A percentile compares a stretch with the other conserved stretches of the same genome.
These are phyloP conservation scores for Candida verbasci DNA, from an alignment of 805 yeast species.

Conservation along the genomic window DNA sequence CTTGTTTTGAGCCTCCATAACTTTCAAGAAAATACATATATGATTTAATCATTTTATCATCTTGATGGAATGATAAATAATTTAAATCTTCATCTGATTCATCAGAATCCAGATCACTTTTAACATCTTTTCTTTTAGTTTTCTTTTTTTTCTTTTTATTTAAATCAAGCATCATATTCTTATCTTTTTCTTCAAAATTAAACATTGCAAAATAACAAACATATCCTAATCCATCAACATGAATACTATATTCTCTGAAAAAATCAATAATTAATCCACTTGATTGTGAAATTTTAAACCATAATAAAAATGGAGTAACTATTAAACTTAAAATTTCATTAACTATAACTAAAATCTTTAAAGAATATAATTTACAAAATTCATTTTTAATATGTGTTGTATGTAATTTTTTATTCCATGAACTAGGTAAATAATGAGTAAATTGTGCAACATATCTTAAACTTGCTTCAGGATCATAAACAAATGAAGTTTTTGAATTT, in stretches of 20 bases:
- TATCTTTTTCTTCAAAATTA: constrained; percentile 61
- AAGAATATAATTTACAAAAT: constrained; percentile 72
- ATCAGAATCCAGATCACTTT: constrained; percentile 13
- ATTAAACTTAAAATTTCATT: constrained; percentile 80
- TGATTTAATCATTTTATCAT: constrained; percentile 89
- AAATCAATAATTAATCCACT: constrained; percentile 82
- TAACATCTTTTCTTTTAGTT: constrained; percentile 11
- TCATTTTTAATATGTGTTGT: constrained; percentile 80
- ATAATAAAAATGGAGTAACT: constrained; percentile 83
- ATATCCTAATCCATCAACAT: constrained; percentile 91
- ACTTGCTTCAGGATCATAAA: constrained; percentile 93
- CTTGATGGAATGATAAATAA: constrained; percentile 35
- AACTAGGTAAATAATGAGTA: constrained; percentile 85
- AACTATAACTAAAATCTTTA: constrained; percentile 64
- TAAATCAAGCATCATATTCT: constrained; percentile 37
- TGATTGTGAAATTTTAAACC: constrained; percentile 73
- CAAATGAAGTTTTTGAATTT: constrained; percentile 27
- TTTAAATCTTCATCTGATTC: constrained; percentile 12
- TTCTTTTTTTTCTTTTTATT: constrained; percentile 17
- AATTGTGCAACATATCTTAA: constrained; percentile 72
- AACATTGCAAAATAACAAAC: constrained; percentile 95
- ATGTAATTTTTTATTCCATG: constrained; percentile 84
- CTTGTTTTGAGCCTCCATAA: constrained; percentile 42
- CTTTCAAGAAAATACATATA: constrained; percentile 84
- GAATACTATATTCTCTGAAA: constrained; percentile 82